These are phyloP conservation scores for Acer campestre DNA, from an alignment of 345 rosid genomes.

Conservation along the genomic window DNA sequence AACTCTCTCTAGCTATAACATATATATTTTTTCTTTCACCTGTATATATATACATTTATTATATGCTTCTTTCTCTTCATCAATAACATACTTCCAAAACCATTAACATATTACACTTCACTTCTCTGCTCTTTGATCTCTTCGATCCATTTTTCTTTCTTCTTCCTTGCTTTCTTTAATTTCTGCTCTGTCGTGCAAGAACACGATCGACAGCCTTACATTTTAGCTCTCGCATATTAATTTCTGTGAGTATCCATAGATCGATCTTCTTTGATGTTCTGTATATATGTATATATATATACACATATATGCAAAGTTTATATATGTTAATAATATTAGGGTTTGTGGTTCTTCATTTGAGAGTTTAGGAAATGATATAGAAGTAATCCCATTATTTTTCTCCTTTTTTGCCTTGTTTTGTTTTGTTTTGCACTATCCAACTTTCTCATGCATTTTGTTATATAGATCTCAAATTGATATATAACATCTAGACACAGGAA, in stretches of 20 bases:
- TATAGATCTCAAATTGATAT: background rate
- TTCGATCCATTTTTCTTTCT: background rate
- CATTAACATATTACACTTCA: slow-evolving; percentile 9
- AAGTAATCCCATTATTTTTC: background rate
- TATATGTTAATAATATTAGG: background rate
- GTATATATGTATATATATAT: too few relatives aligned
- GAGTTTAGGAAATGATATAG: too few relatives aligned
- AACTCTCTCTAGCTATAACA: slow-evolving; percentile 8
- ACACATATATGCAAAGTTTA: background rate
- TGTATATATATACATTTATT: slow-evolving; percentile 26
- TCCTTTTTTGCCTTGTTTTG: background rate
- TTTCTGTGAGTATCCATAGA: slow-evolving; percentile 2
- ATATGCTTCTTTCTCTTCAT: slow-evolving; percentile 10
- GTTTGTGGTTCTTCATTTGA: background rate
- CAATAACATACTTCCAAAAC: slow-evolving; percentile 19
- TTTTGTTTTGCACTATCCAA: background rate
- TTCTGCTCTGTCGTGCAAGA: background rate
- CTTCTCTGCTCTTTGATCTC: background rate
- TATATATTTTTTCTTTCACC: slow-evolving; percentile 2
- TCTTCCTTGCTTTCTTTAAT: slow-evolving; percentile 13
- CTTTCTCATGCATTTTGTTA: background rate
- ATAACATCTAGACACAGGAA: background rate
- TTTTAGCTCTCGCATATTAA: background rate
- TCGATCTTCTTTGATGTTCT: background rate
- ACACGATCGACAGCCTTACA: background rate